Base-by-base conservation (phyloP, 768 basidiomycete genomes). In the Tylopilus balloui region DNA sequence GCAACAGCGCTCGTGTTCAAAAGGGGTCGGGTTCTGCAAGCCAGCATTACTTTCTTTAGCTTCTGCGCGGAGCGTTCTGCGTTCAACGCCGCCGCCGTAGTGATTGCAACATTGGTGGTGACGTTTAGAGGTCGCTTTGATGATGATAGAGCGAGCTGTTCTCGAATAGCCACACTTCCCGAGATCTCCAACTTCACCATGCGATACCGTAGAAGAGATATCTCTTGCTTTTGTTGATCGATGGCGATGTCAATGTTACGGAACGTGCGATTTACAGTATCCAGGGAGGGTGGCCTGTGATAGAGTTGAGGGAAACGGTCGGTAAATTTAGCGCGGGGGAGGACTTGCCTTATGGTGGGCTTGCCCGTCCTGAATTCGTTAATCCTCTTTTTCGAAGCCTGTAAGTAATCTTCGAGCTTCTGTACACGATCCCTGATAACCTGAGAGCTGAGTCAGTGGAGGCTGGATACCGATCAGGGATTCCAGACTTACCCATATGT, bases 181-280 rank as follows among this genome's bases (percentile, higher is more conserved):
- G 59, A 54, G 10, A 82, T 52, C 41, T 79, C 69, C 39, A 88
- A 65, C 48, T 75, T 78, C 13, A 73, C 58, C 17, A 87, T 65
- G 29, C 83, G 77, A n/a, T 71, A 62, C 2, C 75, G 66, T 27
- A 90, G 73, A 2, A 65, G 61, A 3, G 74, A 67, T 23, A 90
- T 65, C 9, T 83, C 78, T 24, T 71, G 69, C 1, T 72, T 70
- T 64, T 86, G 83, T 55, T 85, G 81, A 32, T 74, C 73, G 52
- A 90, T 76, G 1, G 82, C 81, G 17, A 80, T 62, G 47, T 91
- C 86, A 57, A 96, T 90, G 64, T 94, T 93, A 35, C 86, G 81
- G 58, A 88, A 86, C 0, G 90, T 87, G 27, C 89, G 79, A 56
- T 75, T 83, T 63, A 95, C 79, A 1, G 87, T 85, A 58, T 94